Conservation (phyloP, 352 stramenopile species). For the Phytophthora europaea region DNA sequence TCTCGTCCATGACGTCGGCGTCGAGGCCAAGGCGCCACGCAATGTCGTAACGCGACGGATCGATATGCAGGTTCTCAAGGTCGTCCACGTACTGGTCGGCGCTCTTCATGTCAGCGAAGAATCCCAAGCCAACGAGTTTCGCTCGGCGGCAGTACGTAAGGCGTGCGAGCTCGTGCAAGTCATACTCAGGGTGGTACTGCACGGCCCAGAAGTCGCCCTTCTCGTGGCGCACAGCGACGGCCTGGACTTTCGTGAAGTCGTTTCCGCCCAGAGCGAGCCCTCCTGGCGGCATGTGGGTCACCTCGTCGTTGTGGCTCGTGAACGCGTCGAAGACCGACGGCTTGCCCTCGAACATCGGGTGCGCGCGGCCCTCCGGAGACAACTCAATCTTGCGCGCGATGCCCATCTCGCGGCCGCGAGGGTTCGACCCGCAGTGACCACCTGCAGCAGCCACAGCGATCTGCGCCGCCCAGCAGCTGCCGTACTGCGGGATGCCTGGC, state of each 20-base stretch:
- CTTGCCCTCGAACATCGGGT: conserved; percentile 88
- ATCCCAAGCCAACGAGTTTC: conserved; percentile 75
- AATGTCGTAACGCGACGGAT: conserved; percentile 81
- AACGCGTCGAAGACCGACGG: conserved; percentile 85
- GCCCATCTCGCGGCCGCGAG: conserved; percentile 78
- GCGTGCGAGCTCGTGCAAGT: conserved; percentile 82
- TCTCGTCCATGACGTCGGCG: conserved; percentile 86
- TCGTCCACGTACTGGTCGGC: conserved; percentile 80
- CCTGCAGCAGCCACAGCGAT: conserved; percentile 77
- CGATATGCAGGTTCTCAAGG: conserved; percentile 76
- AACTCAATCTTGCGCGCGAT: conserved; percentile 83
- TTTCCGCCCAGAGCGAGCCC: conserved; percentile 71
- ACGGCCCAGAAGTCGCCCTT: conserved; percentile 88
- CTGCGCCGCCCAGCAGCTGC: conserved; percentile 86
- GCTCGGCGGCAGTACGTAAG: conserved; percentile 77
- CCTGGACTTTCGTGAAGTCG: conserved; percentile 78
- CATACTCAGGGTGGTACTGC: conserved; percentile 90
- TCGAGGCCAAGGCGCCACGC: conserved; percentile 82
- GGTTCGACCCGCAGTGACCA: conserved; percentile 73
- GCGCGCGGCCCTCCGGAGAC: conserved; percentile 73
- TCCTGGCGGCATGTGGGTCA: conserved; percentile 76
- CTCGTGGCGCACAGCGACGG: conserved; percentile 76
- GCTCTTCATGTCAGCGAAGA: conserved; percentile 78
- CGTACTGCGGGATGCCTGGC: conserved; percentile 76
- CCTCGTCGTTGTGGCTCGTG: conserved; percentile 86